Evolutionary conservation across 768 basidiomycete genomes (phyloP), one percentile per base, ranked within the genome.

Genomic region (Phlebiopsis gigantea): DNA sequence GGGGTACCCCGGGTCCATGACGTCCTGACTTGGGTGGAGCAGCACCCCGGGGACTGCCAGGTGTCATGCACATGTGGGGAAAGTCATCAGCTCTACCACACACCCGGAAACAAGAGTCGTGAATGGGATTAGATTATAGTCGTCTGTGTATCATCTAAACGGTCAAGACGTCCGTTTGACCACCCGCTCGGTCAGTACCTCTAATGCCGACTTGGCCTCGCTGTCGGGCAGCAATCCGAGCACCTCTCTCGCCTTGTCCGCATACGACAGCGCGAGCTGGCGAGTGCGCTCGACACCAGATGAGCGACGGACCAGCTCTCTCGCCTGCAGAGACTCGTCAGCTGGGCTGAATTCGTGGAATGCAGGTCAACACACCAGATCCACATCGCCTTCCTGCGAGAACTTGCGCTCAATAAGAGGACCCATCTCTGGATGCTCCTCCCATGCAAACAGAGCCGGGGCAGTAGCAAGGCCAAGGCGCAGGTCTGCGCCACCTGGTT

Each of bases 381-480:
- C 87, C 45, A 90, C 83, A 65, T 98, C 95, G 22, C 92, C 93
- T 28, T 82, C 78, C 10, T 78, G 71, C 22, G 79, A 73, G 71
- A 96, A 93, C 72, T 87, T 84, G 42, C 95, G 83, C 46, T 78
- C 77, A 58, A 98, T 91, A 57, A 97, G 72, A 2, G 84, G 81
- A 24, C 83, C 82, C 66, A 98, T 71, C 61, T 84, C 82, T 2
- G 88, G 82, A 67, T 89, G 79, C 66, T 93, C 85, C 68, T 94
- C 90, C 70, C 87, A 88, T 19, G 95, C 93, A 66, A 87, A 96
- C 31, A 97, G 71, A 0, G 84, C 82, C 0, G 94, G 94, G 2
- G 85, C 94, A 0, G 90, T 92, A 4, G 97, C 90, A 55, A 85
- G 75, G 0, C 83, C 83, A 5, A 85, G 70, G 49, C 76, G 73